Conservation (phyloP, 2,329 filamentous ascomycete genomes). For the Lachnellula hyalina region DNA sequence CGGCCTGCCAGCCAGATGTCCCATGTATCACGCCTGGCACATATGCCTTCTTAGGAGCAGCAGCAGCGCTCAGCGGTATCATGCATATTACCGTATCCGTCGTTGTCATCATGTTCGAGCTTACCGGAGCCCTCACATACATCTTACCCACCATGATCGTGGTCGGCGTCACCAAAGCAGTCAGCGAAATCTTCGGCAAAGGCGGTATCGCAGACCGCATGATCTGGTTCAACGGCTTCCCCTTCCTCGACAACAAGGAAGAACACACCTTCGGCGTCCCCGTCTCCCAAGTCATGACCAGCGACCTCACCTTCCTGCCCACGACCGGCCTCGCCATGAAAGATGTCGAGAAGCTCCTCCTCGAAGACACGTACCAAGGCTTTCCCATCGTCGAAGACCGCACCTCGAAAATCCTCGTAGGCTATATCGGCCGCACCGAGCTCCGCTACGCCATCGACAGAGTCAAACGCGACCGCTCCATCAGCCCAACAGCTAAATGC, state of each 20-base stretch:
- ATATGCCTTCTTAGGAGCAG: constrained; percentile 92
- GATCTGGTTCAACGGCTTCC: constrained; percentile 98
- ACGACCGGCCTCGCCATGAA: constrained; percentile 67
- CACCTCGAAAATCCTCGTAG: constrained; percentile 66
- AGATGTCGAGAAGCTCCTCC: constrained; percentile 71
- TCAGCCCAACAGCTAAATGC: constrained; percentile 67
- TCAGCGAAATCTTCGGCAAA: constrained; percentile 86
- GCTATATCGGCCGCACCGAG: constrained; percentile 91
- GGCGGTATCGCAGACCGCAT: constrained; percentile 96
- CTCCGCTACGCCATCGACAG: constrained; percentile 85
- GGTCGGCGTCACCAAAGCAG: constrained; percentile 91
- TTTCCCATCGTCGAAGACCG: constrained; percentile 84
- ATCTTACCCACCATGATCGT: constrained; percentile 99
- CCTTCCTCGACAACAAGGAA: constrained; percentile 95
- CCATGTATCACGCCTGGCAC: constrained; percentile 97
- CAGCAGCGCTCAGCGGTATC: constrained; percentile 85
- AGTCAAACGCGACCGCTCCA: constrained; percentile 60
- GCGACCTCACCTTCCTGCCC: constrained; percentile 67
- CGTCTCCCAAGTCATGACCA: constrained; percentile 85
- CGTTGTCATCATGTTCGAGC: constrained; percentile 98
- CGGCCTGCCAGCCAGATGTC: constrained; percentile 81
- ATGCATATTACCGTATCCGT: constrained; percentile 98
- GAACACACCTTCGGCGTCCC: constrained; percentile 95
- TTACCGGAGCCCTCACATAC: constrained; percentile 95
- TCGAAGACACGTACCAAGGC: constrained; percentile 79